These are phyloP conservation scores for Pouteria glomerata DNA, from an alignment of 148 eudicot genomes.

Conservation along the genomic window DNA sequence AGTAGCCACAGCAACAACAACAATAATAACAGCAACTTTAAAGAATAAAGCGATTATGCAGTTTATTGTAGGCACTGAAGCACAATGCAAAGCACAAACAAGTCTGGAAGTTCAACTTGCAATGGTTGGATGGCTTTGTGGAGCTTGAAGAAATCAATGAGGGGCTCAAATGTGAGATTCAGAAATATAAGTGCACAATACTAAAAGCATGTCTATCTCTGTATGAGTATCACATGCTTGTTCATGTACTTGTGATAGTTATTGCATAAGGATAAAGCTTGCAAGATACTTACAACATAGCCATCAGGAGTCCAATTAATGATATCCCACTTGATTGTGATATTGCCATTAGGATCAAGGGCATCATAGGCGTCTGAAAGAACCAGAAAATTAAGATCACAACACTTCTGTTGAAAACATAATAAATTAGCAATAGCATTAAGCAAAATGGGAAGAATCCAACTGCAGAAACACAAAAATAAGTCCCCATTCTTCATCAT, in stretches of 20 bases:
- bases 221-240: background rate
- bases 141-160: no score
- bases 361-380: constrained; percentile 48
- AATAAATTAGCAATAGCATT: background rate
- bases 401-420: background rate
- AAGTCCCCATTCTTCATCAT: background rate
- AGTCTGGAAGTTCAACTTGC: background rate
- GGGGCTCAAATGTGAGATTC: no score
- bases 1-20: background rate
- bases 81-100: background rate
- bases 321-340: constrained; percentile 55
- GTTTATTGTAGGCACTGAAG: background rate
- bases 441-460: background rate
- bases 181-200: no score
- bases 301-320: constrained; percentile 55
- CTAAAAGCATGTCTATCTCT: constrained; percentile 3
- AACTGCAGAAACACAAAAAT: background rate
- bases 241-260: background rate
- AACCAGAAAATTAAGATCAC: constrained; percentile 8
- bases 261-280: background rate
- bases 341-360: constrained; percentile 45
- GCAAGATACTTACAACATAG: constrained; percentile 37
- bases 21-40: no score
- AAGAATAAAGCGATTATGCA: no score
- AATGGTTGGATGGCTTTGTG: no score